These are phyloP conservation scores for Tetrapisispora namnaoensis DNA, from an alignment of 805 yeast species.

Conservation along the genomic window DNA sequence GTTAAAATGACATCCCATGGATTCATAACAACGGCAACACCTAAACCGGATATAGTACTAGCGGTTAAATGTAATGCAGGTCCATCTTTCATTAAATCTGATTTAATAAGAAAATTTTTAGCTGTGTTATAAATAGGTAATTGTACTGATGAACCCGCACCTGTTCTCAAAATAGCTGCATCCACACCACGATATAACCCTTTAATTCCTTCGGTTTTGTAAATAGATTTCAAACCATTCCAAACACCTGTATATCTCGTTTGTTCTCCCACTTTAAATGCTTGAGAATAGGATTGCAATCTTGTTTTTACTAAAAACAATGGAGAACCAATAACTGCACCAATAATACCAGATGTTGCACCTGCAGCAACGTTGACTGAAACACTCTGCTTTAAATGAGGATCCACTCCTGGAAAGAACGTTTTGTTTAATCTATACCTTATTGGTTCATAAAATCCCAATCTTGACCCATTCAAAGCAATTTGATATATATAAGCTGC, in stretches of 20 bases:
- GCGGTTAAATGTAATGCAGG: slow-evolving; percentile 63
- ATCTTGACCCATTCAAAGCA: slow-evolving; percentile 86
- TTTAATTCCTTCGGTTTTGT: slow-evolving; percentile 60
- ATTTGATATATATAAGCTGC: slow-evolving; percentile 89
- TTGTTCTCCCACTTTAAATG: slow-evolving; percentile 75
- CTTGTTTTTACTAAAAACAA: slow-evolving; percentile 87
- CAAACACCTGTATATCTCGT: slow-evolving; percentile 67
- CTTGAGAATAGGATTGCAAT: slow-evolving; percentile 83
- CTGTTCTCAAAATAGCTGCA: slow-evolving; percentile 90
- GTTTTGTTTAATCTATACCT: slow-evolving; percentile 48
- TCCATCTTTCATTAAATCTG: slow-evolving; percentile 50
- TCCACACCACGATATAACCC: slow-evolving; percentile 89
- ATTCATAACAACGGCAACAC: slow-evolving; percentile 92
- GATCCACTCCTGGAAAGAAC: slow-evolving; percentile 43
- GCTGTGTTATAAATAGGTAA: slow-evolving; percentile 79
- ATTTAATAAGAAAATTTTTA: slow-evolving; percentile 49
- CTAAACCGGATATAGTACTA: slow-evolving; percentile 73
- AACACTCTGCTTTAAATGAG: slow-evolving; percentile 39
- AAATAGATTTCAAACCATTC: slow-evolving; percentile 60
- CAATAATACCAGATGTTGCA: slow-evolving; percentile 74
- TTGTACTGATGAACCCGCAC: slow-evolving; percentile 93
- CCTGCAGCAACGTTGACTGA: slow-evolving; percentile 71
- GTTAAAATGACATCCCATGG: slow-evolving; percentile 96
- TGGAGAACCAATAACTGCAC: slow-evolving; percentile 86
- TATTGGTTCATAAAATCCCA: slow-evolving; percentile 89